Evolutionary conservation across 2,329 filamentous ascomycete genomes (phyloP).

Genomic region (Fusarium sp.): DNA sequence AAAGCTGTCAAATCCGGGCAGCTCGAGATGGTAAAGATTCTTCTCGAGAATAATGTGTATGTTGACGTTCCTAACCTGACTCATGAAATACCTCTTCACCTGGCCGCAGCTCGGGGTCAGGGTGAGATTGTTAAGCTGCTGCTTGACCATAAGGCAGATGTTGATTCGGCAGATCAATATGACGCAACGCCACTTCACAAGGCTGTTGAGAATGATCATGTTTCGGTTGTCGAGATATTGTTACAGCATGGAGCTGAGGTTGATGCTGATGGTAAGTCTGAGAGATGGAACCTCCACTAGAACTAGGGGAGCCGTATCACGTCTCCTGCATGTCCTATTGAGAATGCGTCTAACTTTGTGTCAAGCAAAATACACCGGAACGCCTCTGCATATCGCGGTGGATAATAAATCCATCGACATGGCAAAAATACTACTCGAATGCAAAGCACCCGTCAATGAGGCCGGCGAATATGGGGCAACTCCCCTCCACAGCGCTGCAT

Average conservation of each 20-base stretch:
- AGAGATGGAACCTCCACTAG: no score
- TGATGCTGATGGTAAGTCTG: neutral
- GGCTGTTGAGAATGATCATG: neutral
- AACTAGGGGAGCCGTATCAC: no score
- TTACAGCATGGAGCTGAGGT: neutral
- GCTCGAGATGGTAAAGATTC: neutral
- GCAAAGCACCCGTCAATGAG: neutral
- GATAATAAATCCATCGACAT: neutral
- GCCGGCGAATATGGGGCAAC: neutral
- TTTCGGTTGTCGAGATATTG: neutral
- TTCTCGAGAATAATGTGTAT: neutral
- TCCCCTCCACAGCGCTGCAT: neutral
- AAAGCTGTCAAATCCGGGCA: neutral
- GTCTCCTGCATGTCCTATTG: neutral
- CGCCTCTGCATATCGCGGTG: neutral
- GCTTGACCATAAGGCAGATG: neutral
- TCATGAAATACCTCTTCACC: neutral
- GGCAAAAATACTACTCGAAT: neutral
- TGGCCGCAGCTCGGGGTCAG: neutral
- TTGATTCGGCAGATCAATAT: neutral
- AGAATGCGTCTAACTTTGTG: neutral
- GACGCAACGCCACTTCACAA: neutral
- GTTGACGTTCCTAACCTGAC: neutral
- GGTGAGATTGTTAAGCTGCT: neutral
- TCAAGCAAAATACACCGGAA: neutral